A percentile compares a stretch with the other conserved stretches of the same genome.
phyloP scores from a whole-genome alignment of 2,329 filamentous ascomycete genomes.

The Phoma herbarum region DNA sequence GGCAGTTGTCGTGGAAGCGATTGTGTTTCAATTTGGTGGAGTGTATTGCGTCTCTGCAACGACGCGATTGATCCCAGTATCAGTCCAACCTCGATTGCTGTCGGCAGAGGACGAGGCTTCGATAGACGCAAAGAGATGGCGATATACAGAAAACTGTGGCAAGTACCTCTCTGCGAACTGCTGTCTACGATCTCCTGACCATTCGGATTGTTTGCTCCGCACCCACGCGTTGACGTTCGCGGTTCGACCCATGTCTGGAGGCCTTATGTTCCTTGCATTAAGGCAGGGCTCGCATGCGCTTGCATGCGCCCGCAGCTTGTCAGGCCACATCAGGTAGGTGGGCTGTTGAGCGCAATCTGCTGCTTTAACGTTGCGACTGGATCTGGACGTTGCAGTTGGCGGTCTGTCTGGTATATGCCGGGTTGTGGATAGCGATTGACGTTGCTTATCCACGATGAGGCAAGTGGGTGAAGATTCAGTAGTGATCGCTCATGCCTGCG shows the following conservation, averaged over 20 bases:
- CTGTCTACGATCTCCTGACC: background rate
- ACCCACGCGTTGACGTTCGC: background rate
- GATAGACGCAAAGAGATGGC: background rate
- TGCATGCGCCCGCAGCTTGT: slow-evolving; percentile 3
- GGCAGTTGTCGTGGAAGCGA: slow-evolving; percentile 1
- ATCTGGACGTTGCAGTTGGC: slow-evolving; percentile 5
- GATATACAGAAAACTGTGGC: background rate
- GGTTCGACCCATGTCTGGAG: background rate
- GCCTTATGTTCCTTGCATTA: slow-evolving; percentile 11
- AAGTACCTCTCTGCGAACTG: background rate
- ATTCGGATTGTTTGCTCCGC: background rate
- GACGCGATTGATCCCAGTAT: background rate
- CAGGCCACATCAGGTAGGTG: slow-evolving; percentile 18
- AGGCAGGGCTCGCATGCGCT: slow-evolving; percentile 4
- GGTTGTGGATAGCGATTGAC: slow-evolving; percentile 4
- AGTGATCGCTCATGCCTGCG: background rate
- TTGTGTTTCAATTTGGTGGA: background rate
- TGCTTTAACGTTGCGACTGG: background rate
- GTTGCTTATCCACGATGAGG: background rate
- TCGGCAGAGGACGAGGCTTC: too few species aligned
- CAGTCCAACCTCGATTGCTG: background rate
- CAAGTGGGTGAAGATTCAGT: background rate
- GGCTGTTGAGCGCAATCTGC: slow-evolving; percentile 12
- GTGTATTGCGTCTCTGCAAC: background rate
- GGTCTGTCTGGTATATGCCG: slow-evolving; percentile 6